Evolutionary conservation across 352 stramenopile species (phyloP), one percentile per base, ranked within the genome.

Genomic region (Phytophthora tubulina): DNA sequence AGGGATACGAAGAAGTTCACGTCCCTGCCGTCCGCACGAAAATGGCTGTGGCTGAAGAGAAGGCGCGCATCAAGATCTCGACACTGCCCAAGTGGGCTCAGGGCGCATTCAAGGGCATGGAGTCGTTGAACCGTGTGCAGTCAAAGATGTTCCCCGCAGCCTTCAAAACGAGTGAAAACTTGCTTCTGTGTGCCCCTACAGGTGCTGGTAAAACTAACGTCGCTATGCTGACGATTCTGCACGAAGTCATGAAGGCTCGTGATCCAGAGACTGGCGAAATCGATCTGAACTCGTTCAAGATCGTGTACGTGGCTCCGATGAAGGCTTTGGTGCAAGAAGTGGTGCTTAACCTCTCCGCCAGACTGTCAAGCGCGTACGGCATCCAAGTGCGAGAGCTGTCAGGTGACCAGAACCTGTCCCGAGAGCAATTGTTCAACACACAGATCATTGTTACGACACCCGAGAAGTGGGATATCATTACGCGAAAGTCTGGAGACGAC

Each of bases 381-480:
- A 86, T 99, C n/a, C 73, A 90, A 72, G 98, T 99, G 2, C 87
- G 93, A 51, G 98, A 99, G 75, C 81, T 99, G 13, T 99, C 96
- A 2, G 98, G 98, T 70, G 98, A 99, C 85, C 97, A 98, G 54
- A 99, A 97, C 68, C 81, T 99, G 21, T 99, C 97, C 10, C 88
- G 95, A 9, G 93, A 99, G 72, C 96, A 99, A 84, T 97, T 99
- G 56, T 92, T 95, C 36, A 96, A 99, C 75, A 99, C 98, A 8
- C 98, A 99, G 76, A 92, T 99, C 57, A 99, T 99, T 65, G 98
- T 99, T 14, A 99, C 98, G 32, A 99, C 98, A 8, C 98, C 98
- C 1, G 98, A 99, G 69, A 99, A 99, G 81, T 99, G 97, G 97
- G 98, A 99, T 85, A 99, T 99, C 73, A 97, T 99, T 48, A 99